Evolutionary conservation across 148 eudicot genomes (phyloP).

Genomic region (Arctostaphylos glauca): DNA sequence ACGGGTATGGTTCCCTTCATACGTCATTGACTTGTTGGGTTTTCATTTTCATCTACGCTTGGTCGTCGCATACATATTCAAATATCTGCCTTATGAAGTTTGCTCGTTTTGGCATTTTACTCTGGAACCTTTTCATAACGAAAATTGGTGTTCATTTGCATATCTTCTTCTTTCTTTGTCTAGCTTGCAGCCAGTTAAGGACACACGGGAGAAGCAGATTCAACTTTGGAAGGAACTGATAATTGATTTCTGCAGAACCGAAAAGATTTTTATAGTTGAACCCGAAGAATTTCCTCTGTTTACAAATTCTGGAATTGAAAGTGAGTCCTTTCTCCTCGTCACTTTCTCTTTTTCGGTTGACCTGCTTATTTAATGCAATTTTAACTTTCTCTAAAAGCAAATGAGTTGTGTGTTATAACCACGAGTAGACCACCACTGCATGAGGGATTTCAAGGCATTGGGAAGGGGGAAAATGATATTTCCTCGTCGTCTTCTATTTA

Average conservation of each 20-base stretch:
- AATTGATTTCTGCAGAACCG: conserved; percentile 76
- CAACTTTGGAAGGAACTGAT: conserved; percentile 97
- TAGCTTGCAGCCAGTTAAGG: conserved; percentile 95
- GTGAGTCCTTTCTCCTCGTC: conserved; percentile 37
- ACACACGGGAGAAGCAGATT: conserved; percentile 88
- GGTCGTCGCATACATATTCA: background rate
- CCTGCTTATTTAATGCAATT: background rate
- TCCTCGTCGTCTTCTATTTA: background rate
- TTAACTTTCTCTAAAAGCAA: background rate
- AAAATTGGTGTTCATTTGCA: background rate
- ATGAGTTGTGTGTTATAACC: background rate
- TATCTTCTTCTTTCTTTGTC: background rate
- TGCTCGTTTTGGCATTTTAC: background rate
- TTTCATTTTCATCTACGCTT: background rate
- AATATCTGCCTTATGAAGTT: background rate
- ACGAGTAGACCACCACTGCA: background rate
- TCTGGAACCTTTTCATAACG: background rate
- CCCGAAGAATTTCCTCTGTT: conserved; percentile 86
- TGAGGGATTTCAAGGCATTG: background rate
- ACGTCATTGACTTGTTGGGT: background rate
- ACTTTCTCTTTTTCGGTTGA: background rate
- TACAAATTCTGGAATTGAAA: conserved; percentile 70
- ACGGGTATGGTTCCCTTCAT: background rate
- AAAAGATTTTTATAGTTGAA: conserved; percentile 64
- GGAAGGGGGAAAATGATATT: background rate